Base-by-base conservation (phyloP, 345 rosid genomes). In the Hibiscus trionum region DNA sequence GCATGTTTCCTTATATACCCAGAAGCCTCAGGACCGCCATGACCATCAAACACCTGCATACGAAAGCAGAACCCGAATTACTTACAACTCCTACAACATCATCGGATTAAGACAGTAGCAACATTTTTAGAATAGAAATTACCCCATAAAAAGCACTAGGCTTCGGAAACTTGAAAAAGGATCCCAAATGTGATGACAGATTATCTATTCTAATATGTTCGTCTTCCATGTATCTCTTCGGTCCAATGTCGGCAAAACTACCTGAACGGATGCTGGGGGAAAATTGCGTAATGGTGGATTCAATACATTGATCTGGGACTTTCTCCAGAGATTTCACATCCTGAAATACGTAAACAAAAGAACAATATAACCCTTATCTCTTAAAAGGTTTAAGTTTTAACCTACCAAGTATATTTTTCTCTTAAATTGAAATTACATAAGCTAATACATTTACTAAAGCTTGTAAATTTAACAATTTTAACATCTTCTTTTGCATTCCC, bases 21-120 rank as follows among this genome's bases (percentile, higher is more conserved):
- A 24, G 91, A 86, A 12, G 93, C 93, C 77, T 85, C 97, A 16
- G 92, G 87, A 72, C 98, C 98, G 60, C 93, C 97, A 80, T 93
- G 98, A 49, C 98, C 98, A 80, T 93, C 97, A 77, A 91, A 93
- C 37, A 93, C 84, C 93, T 86, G 74, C 55, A 61, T 47, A 35
- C 24, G 35, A 33, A 33, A 7, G 14, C 33, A 7, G 60, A 77
- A 58, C 50, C 37, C 19, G 50, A 70, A 63, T 76, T 57, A 75
- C 44, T 56, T 39, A 76, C 3, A 35, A 11, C 29, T n/a, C 72
- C 73, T 44, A 24, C 35, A 55, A 61, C 26, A 27, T 58, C 61
- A 77, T 72, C 46, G 7, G 35, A 16, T 42, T 35, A 29, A 56
- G 33, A 21, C 46, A 70, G 68, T 14, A 57, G 12, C 39, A 73